Conservation (phyloP, 1,284 basidiomycete species). For the Ustilago bromivora region DNA sequence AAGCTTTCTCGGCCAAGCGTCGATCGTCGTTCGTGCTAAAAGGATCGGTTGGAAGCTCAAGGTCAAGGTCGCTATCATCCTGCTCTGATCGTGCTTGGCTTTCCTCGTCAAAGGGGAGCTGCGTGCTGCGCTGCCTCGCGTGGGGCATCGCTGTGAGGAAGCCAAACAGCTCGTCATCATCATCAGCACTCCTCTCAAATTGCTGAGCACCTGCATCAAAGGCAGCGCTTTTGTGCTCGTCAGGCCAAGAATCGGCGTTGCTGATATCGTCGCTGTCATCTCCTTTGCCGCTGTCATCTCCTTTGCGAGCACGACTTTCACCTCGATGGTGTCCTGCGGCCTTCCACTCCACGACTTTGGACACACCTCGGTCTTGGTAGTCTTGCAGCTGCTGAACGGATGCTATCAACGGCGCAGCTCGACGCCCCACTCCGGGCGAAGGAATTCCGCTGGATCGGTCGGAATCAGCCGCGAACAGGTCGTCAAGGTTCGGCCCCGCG, state of each 20-base stretch:
- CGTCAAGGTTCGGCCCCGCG: constrained; percentile 12
- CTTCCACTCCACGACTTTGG: constrained; percentile 49
- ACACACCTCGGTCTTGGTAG: constrained; percentile 34
- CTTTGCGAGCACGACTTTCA: not conserved
- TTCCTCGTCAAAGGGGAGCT: not conserved
- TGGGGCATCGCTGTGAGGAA: constrained; percentile 32
- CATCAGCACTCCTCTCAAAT: not conserved
- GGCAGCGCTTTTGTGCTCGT: not conserved
- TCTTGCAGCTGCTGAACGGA: constrained; percentile 25
- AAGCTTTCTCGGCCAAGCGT: constrained; percentile 32
- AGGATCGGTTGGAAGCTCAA: constrained; percentile 14
- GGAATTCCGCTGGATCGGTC: constrained; percentile 15
- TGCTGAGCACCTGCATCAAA: not conserved
- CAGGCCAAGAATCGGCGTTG: constrained; percentile 20
- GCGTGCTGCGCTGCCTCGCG: constrained; percentile 10
- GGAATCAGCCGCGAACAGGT: constrained; percentile 18
- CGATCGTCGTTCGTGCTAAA: constrained; percentile 34
- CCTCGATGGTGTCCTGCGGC: constrained; percentile 27
- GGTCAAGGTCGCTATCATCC: constrained; percentile 5
- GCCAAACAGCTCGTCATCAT: constrained; percentile 36
- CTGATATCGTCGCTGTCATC: constrained; percentile 4
- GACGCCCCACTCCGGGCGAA: constrained; percentile 37
- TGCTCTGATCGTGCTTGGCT: not conserved
- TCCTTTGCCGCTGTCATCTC: not conserved
- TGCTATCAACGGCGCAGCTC: constrained; percentile 13